phyloP scores from a whole-genome alignment of 495 filamentous ascomycete genomes.

The Lasiosphaeria miniovina region DNA sequence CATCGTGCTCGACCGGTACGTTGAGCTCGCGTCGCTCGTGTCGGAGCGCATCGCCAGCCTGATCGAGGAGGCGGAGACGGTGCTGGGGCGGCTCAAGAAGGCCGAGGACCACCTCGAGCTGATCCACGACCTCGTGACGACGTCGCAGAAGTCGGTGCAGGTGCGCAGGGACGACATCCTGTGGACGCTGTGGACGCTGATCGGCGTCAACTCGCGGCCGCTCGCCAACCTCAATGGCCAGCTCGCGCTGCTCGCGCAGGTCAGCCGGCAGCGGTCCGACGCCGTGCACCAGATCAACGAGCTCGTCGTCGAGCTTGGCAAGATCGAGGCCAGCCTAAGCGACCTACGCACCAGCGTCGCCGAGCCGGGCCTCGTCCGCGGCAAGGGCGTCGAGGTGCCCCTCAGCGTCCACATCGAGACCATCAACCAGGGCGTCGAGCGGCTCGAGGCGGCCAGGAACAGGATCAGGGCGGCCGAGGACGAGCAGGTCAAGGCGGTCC shows the following conservation, averaged over 20 bases:
- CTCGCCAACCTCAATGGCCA: slow-evolving; percentile 57
- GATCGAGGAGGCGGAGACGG: slow-evolving; percentile 62
- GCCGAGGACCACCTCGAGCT: slow-evolving; percentile 61
- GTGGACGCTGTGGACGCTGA: slow-evolving; percentile 63
- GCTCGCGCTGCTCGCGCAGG: slow-evolving; percentile 54
- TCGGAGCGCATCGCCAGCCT: slow-evolving; percentile 62
- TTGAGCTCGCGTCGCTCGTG: slow-evolving; percentile 59
- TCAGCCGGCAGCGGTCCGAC: slow-evolving; percentile 55
- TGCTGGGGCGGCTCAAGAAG: slow-evolving; percentile 54
- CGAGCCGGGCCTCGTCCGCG: slow-evolving; percentile 51
- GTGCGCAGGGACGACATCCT: slow-evolving; percentile 58
- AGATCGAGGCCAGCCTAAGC: slow-evolving; percentile 63
- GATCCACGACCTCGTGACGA: slow-evolving; percentile 61
- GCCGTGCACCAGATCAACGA: slow-evolving; percentile 58
- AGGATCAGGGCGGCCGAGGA: slow-evolving; percentile 56
- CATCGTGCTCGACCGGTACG: slow-evolving; percentile 57
- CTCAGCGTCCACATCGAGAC: slow-evolving; percentile 66
- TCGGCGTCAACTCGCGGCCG: slow-evolving; percentile 59
- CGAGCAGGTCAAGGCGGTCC: slow-evolving; percentile 49
- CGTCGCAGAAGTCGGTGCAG: slow-evolving; percentile 48
- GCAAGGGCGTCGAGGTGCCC: slow-evolving; percentile 44
- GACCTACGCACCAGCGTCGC: slow-evolving; percentile 65
- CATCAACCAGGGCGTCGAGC: slow-evolving; percentile 63
- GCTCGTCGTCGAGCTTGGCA: slow-evolving; percentile 62
- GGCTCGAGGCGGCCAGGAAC: slow-evolving; percentile 56